phyloP scores from a whole-genome alignment of 2,329 filamentous ascomycete genomes.

The Sporothrix luriei region DNA sequence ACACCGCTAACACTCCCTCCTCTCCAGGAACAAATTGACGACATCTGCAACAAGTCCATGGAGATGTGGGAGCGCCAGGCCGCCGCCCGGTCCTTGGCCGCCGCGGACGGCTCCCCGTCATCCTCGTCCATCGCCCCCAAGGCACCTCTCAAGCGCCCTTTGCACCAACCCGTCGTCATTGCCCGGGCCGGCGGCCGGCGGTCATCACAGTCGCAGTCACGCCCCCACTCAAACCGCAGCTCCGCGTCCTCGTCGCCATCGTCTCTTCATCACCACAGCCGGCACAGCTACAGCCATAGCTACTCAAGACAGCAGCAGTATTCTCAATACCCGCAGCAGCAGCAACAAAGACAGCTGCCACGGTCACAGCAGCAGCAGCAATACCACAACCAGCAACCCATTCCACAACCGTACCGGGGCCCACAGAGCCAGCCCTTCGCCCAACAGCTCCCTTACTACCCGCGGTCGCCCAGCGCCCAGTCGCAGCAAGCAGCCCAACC shows the following conservation, averaged over 20 bases:
- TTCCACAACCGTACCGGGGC: not conserved
- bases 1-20: slow-evolving; percentile 11
- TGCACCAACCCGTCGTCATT: slow-evolving; percentile 59
- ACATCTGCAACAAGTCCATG: slow-evolving; percentile 62
- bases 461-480: not conserved
- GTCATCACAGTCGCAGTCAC: slow-evolving; percentile 33
- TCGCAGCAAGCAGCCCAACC: not conserved
- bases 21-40: slow-evolving; percentile 62
- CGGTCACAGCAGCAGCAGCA: not conserved
- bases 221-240: slow-evolving; percentile 33
- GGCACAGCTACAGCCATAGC: slow-evolving; percentile 1
- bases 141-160: slow-evolving; percentile 55
- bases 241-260: slow-evolving; percentile 39
- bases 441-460: not conserved
- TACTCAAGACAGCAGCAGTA: not conserved
- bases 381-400: not conserved
- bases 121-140: slow-evolving; percentile 51
- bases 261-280: slow-evolving; percentile 37
- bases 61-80: slow-evolving; percentile 61
- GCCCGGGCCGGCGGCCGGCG: slow-evolving; percentile 45
- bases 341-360: slow-evolving; percentile 13
- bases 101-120: slow-evolving; percentile 6
- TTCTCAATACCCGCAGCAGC: slow-evolving; percentile 6
- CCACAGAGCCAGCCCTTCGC: not conserved
- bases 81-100: slow-evolving; percentile 47